Evolutionary conservation across 2,329 filamentous ascomycete genomes (phyloP).

Genomic region (Apiospora saccharicola): DNA sequence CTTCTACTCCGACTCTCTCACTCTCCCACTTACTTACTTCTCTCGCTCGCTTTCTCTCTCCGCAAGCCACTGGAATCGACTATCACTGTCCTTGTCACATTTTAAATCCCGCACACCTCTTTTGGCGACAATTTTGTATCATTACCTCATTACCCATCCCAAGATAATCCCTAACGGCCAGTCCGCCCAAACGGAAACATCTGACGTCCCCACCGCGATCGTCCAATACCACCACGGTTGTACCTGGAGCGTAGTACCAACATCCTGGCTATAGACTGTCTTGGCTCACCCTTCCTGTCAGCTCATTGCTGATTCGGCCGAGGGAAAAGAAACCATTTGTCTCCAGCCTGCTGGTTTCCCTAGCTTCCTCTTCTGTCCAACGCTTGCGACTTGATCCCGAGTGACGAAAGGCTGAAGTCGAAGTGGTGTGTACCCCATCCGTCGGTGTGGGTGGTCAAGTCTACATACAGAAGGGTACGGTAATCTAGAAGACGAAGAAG

Average conservation of each 20-base stretch:
- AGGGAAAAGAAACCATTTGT: slow-evolving; percentile 20
- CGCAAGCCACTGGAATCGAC: not conserved
- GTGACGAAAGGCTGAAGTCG: slow-evolving; percentile 22
- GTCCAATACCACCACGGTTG: slow-evolving; percentile 18
- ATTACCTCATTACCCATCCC: slow-evolving; percentile 1
- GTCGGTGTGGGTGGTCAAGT: slow-evolving; percentile 14
- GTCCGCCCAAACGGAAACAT: slow-evolving; percentile 5
- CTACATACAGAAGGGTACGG: not conserved
- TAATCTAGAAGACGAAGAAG: slow-evolving; percentile 21
- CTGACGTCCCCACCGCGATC: slow-evolving; percentile 14
- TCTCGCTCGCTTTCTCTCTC: not conserved
- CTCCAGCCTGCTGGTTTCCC: slow-evolving; percentile 14
- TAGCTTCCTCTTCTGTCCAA: slow-evolving; percentile 21
- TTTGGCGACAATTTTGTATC: slow-evolving; percentile 2
- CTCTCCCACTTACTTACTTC: not conserved
- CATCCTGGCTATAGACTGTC: slow-evolving; percentile 19
- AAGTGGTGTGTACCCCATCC: slow-evolving; percentile 22
- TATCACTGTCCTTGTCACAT: not conserved
- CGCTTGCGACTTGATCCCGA: slow-evolving; percentile 20
- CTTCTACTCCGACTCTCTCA: not conserved
- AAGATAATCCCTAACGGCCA: slow-evolving; percentile 6
- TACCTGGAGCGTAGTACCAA: slow-evolving; percentile 18
- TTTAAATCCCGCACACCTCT: slow-evolving; percentile 15
- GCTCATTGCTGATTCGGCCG: slow-evolving; percentile 20
- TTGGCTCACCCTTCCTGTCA: slow-evolving; percentile 18